phyloP scores from a whole-genome alignment of 805 yeast genomes.

The Starmerella ratchasimensis region DNA sequence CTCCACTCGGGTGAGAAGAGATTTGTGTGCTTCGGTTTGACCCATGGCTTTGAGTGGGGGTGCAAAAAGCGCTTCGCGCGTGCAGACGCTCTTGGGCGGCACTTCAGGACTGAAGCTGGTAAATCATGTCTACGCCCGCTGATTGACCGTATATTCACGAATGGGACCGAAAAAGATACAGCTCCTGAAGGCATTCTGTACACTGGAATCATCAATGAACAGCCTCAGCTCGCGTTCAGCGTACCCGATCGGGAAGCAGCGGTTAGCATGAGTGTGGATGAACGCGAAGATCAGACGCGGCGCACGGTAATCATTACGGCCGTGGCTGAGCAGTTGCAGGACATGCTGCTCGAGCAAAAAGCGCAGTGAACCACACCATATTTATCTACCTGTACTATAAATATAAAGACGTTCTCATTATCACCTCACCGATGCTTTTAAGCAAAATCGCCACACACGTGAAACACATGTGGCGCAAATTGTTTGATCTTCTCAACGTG shows the following conservation, averaged over 20 bases:
- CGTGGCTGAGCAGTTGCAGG: conserved; percentile 18
- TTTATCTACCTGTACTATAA: not conserved
- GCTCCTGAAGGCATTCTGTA: conserved; percentile 21
- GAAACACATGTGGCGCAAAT: conserved; percentile 81
- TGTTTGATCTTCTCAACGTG: conserved; percentile 61
- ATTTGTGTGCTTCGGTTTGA: conserved; percentile 52
- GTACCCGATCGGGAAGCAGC: conserved; percentile 5
- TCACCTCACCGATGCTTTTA: not conserved
- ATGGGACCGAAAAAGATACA: conserved; percentile 10
- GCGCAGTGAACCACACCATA: conserved; percentile 3
- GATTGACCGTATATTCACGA: conserved; percentile 34
- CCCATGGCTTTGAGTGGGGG: conserved; percentile 40
- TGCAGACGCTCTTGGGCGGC: conserved; percentile 65
- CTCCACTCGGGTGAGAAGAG: conserved; percentile 62
- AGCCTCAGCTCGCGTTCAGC: conserved; percentile 15
- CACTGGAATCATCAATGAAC: conserved; percentile 13
- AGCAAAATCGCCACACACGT: conserved; percentile 41
- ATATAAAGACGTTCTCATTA: not conserved
- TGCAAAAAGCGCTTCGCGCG: conserved; percentile 63
- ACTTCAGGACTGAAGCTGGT: conserved; percentile 64
- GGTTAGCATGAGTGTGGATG: conserved; percentile 3
- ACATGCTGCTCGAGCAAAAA: not conserved
- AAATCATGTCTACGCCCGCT: conserved; percentile 53
- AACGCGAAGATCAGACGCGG: conserved; percentile 20
- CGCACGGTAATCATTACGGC: conserved; percentile 22